A percentile compares a stretch with the other conserved stretches of the same genome.
Evolutionary conservation across 768 basidiomycete genomes (phyloP).

Genomic region (Pleurotus ostreatus): DNA sequence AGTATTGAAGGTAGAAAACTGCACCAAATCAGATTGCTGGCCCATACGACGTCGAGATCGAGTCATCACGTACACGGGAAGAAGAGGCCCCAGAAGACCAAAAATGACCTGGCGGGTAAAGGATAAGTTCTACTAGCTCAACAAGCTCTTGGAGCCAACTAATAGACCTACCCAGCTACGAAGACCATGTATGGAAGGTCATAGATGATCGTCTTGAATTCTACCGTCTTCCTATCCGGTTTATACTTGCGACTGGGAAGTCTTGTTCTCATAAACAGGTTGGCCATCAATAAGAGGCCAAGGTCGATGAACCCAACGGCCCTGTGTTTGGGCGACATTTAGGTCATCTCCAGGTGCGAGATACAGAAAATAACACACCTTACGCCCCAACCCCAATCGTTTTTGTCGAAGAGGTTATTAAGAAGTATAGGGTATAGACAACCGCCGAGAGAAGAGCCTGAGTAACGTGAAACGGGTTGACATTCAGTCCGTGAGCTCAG

Average conservation of each 20-base stretch:
- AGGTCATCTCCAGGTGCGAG: conserved; percentile 17
- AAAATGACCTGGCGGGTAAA: conserved; percentile 16
- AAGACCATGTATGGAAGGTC: conserved; percentile 41
- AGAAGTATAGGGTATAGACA: conserved; percentile 50
- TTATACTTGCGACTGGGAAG: conserved; percentile 21
- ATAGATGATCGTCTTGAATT: conserved; percentile 29
- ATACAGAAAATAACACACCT: conserved; percentile 28
- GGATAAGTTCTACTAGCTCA: too few relatives aligned
- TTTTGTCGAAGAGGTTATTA: conserved; percentile 37
- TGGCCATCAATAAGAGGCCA: conserved; percentile 38
- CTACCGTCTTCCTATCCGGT: conserved; percentile 16
- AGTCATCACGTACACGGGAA: conserved; percentile 38
- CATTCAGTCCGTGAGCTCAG: background rate
- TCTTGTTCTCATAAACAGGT: conserved; percentile 39
- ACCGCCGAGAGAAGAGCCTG: conserved; percentile 45
- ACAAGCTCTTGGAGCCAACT: background rate
- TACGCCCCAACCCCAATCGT: conserved; percentile 39
- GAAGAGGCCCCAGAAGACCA: conserved; percentile 45
- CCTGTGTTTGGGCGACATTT: conserved; percentile 19
- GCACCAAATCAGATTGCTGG: background rate
- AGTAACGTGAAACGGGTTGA: background rate
- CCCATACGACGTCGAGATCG: too few relatives aligned
- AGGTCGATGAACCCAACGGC: conserved; percentile 43
- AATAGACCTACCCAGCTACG: conserved; percentile 30
- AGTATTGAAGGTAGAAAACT: conserved; percentile 54